Evolutionary conservation across 2,329 filamentous ascomycete genomes (phyloP), one percentile per base, ranked within the genome.

Genomic region (Graphilbum sp.): DNA sequence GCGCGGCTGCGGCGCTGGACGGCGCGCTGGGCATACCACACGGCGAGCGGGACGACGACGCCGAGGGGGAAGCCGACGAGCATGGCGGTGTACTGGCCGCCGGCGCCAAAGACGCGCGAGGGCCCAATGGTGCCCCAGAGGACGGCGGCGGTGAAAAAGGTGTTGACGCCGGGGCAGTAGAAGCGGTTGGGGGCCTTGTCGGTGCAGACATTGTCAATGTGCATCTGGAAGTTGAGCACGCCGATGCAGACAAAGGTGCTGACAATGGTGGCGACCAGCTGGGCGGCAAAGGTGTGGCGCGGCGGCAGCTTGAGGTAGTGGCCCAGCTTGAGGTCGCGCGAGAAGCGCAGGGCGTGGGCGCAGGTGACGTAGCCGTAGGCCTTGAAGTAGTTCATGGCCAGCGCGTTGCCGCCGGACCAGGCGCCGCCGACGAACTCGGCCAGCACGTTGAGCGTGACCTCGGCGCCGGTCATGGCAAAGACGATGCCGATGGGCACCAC

Each of bases 111-210:
- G 47, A 71, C 64, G 31, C 66, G 62, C n/a, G 54, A 49, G 0
- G 69, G 67, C 0, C 69, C 73, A 39, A 78, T 72, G 16, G 72
- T 60, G 41, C 73, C 73, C 72, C 72, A 75, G 40, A 74, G 66
- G 6, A 75, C 61, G 19, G 67, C 71, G 20, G 66, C 67, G 19
- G 69, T 72, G 56, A 70, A 77, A 50, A 75, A 76, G 0, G 72
- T 69, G 19, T 63, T 63, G 15, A 67, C 67, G 29, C 63, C 61
- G 9, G 72, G 72, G 48, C 72, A 76, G 19, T 58, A 69, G 47
- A 73, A 67, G 36, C 66, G 63, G 47, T 66, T 62, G 2, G 49
- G 23, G 45, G 74, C 68, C 0, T 59, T 30, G 0, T 49, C 38
- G 2, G 58, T 61, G 54, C 73, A 78, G 23, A 77, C 62, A 5